Evolutionary conservation across 2,329 filamentous ascomycete genomes (phyloP), one percentile per base, ranked within the genome.

Genomic region (Mariannaea elegans): DNA sequence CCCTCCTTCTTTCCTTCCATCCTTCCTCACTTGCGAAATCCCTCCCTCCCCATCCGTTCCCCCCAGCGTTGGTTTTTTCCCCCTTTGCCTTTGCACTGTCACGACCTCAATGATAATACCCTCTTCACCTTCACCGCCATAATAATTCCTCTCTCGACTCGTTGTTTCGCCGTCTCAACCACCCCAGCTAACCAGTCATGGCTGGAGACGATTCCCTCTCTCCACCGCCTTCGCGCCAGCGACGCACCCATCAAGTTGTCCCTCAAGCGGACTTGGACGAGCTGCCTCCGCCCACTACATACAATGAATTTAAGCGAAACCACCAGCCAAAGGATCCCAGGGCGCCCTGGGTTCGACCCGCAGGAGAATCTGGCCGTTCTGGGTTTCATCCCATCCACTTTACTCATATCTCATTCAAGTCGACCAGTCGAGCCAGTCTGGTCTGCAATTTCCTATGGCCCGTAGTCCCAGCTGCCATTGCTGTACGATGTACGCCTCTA

Each of bases 381-480:
- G 79, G 81, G 39, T 75, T 84, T 55, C 75, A 81, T 47, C 79
- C 79, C 2, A 65, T 73, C 61, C 76, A 79, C 47, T 82, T 83
- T 63, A 55, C 80, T 19, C 68, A 65, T 32, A 81, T 84, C 60
- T 75, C 75, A 42, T 80, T 78, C 69, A 72, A 73, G 38, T 81
- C 78, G 16, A 76, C 80, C 2, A 80, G 78, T 67, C 74, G 73
- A n/a, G 79, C 78, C 3, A 81, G 78, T 62, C 74, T 76, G 64
- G 68, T 77, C 23, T 82, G 81, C 63, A 84, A 83, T 62, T 59
- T 84, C 12, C 70, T 84, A 4, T 84, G 82, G 81, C 82, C 82
- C 3, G 74, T 83, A 52, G 81, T 83, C 1, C 79, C 81, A 39
- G 79, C 80, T 16, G 81, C 82, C 10, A 71, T 84, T 64, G 78